phyloP scores from a whole-genome alignment of 352 stramenopile genomes.

The Blastocystis sp. region DNA sequence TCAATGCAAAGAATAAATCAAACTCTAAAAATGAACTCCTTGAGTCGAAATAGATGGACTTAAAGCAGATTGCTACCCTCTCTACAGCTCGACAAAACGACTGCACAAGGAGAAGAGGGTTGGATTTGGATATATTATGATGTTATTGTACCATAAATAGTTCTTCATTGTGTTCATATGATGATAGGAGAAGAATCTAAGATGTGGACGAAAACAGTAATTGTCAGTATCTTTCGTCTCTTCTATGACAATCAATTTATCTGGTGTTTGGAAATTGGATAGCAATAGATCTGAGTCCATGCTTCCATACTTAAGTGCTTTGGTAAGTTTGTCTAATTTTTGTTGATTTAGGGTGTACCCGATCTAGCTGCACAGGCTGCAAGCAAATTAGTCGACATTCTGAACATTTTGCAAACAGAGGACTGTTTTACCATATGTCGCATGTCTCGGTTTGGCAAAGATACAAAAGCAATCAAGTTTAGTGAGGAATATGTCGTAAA shows the following conservation, averaged over 20 bases:
- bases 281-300: slow-evolving; percentile 38
- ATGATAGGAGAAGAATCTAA: neutral
- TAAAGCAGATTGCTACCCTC: too few relatives aligned
- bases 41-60: neutral
- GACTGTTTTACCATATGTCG: slow-evolving; percentile 55
- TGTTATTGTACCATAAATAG: neutral
- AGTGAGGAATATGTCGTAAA: slow-evolving; percentile 48
- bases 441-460: slow-evolving; percentile 54
- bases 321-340: neutral
- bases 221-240: neutral
- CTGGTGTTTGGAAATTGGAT: slow-evolving; percentile 47
- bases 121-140: too few relatives aligned
- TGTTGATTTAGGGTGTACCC: slow-evolving; percentile 14
- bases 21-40: neutral
- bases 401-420: slow-evolving; percentile 47
- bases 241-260: slow-evolving; percentile 47
- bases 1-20: slow-evolving; percentile 24
- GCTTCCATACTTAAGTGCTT: slow-evolving; percentile 52
- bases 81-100: too few relatives aligned
- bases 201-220: neutral
- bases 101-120: too few relatives aligned
- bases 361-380: slow-evolving; percentile 44
- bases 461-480: slow-evolving; percentile 38
- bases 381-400: slow-evolving; percentile 49
- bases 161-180: neutral